Evolutionary conservation across 352 stramenopile genomes (phyloP).

Genomic region (Halophytophthora polymorphica): DNA sequence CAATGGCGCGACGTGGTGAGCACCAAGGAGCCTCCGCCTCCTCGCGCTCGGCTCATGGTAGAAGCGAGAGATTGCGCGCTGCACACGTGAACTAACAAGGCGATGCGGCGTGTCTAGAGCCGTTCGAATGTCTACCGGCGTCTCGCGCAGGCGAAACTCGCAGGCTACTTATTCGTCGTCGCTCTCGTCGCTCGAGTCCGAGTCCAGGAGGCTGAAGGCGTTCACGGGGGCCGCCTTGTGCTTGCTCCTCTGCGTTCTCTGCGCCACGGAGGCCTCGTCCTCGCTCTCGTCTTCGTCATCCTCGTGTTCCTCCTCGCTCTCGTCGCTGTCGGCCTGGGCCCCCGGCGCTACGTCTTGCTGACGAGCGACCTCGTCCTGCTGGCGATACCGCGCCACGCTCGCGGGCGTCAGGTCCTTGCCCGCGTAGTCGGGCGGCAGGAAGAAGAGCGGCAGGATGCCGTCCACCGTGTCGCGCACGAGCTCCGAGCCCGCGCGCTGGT

Average conservation of each 20-base stretch:
- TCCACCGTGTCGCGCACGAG: constrained; percentile 81
- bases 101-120: neutral
- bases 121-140: neutral
- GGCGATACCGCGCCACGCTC: constrained; percentile 33
- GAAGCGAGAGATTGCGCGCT: constrained; percentile 15
- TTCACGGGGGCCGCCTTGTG: constrained; percentile 52
- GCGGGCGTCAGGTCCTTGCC: constrained; percentile 44
- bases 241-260: constrained; percentile 5
- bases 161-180: constrained; percentile 22
- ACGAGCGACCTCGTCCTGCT: constrained; percentile 17
- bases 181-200: constrained; percentile 83
- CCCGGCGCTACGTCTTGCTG: constrained; percentile 18
- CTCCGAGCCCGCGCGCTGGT: constrained; percentile 77
- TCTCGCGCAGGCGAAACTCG: constrained; percentile 5
- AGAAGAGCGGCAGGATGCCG: constrained; percentile 78
- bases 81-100: constrained; percentile 9
- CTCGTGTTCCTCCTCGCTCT: constrained; percentile 10
- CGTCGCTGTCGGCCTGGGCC: constrained; percentile 14
- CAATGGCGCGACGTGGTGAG: no score
- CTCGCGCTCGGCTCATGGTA: no score
- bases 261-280: constrained; percentile 10
- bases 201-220: constrained; percentile 81
- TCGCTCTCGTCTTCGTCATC: constrained; percentile 13
- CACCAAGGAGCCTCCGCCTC: no score
- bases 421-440: constrained; percentile 72